These are phyloP conservation scores for Lecanosticta acicola DNA, from an alignment of 2,329 filamentous ascomycete species.

Conservation along the genomic window DNA sequence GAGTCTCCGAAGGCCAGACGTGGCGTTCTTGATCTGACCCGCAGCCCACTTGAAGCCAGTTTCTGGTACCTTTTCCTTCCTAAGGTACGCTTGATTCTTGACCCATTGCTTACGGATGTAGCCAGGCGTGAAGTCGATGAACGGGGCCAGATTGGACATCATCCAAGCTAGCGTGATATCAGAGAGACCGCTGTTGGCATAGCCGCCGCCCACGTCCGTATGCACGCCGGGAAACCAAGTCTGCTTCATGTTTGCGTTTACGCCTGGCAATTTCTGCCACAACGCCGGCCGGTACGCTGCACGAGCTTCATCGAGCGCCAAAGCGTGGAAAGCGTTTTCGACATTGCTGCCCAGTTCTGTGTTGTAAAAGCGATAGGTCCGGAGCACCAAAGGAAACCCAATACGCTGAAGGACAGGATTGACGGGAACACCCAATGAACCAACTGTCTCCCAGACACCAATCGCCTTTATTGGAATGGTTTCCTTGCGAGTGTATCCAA, in stretches of 20 bases:
- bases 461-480: constrained; percentile 29
- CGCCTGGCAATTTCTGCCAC: constrained; percentile 35
- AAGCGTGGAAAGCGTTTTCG: constrained; percentile 51
- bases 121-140: constrained; percentile 31
- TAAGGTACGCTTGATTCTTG: constrained; percentile 7
- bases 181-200: constrained; percentile 28
- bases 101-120: constrained; percentile 21
- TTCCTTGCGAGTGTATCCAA: constrained; percentile 6
- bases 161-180: constrained; percentile 39
- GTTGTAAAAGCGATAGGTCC: constrained; percentile 31
- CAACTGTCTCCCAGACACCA: constrained; percentile 48
- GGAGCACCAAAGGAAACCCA: constrained; percentile 24
- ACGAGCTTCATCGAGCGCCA: constrained; percentile 51
- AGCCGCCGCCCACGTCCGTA: constrained; percentile 48
- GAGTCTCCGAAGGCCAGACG: constrained; percentile 8
- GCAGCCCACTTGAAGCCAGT: constrained; percentile 10
- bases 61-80: constrained; percentile 7
- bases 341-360: constrained; percentile 34
- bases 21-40: constrained; percentile 9
- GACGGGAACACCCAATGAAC: constrained; percentile 33
- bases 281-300: constrained; percentile 47
- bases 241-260: constrained; percentile 39
- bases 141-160: constrained; percentile 30
- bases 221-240: constrained; percentile 53
- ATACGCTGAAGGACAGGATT: constrained; percentile 29